Evolutionary conservation across 768 basidiomycete species (phyloP).

Genomic region (Podaxis rugospora): DNA sequence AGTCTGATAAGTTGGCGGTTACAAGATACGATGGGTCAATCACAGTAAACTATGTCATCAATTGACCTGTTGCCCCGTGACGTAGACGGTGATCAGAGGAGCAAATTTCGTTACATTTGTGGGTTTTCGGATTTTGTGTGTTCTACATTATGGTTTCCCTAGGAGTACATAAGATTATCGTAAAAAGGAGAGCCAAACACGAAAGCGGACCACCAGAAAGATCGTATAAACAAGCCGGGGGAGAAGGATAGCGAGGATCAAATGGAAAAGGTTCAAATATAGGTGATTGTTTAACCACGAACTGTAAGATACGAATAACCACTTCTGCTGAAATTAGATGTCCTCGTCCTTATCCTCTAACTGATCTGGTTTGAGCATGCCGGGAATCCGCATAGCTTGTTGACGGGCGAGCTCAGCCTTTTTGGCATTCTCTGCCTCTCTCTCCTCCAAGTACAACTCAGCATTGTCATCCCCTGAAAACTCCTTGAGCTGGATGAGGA

Average conservation of each 20-base stretch:
- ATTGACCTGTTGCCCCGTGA: slow-evolving; percentile 5
- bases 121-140: slow-evolving; percentile 3
- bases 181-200: slow-evolving; percentile 4
- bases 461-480: slow-evolving; percentile 88
- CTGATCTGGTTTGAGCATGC: slow-evolving; percentile 94
- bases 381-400: slow-evolving; percentile 92
- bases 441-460: slow-evolving; percentile 91
- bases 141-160: slow-evolving; percentile 12
- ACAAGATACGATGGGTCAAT: slow-evolving; percentile 9
- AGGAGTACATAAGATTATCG: slow-evolving; percentile 13
- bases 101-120: background rate
- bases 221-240: slow-evolving; percentile 10
- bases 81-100: background rate
- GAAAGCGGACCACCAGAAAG: slow-evolving; percentile 10
- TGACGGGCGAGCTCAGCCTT: slow-evolving; percentile 83
- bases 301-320: slow-evolving; percentile 10
- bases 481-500: slow-evolving; percentile 96
- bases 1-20: slow-evolving; percentile 10
- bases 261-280: slow-evolving; percentile 20
- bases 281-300: slow-evolving; percentile 9
- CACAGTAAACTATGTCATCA: background rate
- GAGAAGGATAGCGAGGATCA: slow-evolving; percentile 22
- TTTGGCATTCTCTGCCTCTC: slow-evolving; percentile 77
- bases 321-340: slow-evolving; percentile 40
- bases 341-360: slow-evolving; percentile 93